These are phyloP conservation scores for Phellinidium pouzarii DNA, from an alignment of 1,284 basidiomycete genomes.

Conservation along the genomic window DNA sequence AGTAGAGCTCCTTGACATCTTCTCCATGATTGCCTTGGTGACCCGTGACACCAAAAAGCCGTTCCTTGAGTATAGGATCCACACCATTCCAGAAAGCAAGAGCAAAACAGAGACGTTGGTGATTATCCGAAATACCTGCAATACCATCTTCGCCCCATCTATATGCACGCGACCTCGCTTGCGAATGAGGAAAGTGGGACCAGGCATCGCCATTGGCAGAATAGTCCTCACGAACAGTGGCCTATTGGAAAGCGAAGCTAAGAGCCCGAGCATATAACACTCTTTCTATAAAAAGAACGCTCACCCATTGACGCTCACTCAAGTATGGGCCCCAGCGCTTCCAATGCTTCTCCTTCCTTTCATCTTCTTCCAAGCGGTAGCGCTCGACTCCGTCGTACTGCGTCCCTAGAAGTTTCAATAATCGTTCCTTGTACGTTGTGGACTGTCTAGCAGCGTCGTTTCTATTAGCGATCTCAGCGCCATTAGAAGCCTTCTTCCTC, in stretches of 20 bases:
- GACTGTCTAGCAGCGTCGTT: slow-evolving; percentile 23
- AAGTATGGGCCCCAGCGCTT: slow-evolving; percentile 98
- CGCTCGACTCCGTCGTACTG: slow-evolving; percentile 64
- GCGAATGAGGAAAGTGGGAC: slow-evolving; percentile 96
- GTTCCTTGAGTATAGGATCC: slow-evolving; percentile 94
- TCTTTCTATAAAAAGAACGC: slow-evolving; percentile 29
- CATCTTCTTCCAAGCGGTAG: slow-evolving; percentile 67
- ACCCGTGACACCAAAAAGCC: slow-evolving; percentile 90
- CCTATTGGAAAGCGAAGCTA: slow-evolving; percentile 39
- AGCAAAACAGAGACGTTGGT: slow-evolving; percentile 86
- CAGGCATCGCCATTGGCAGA: slow-evolving; percentile 95
- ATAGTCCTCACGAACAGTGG: slow-evolving; percentile 97
- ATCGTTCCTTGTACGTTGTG: slow-evolving; percentile 44
- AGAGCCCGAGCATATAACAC: neutral
- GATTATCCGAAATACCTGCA: slow-evolving; percentile 94
- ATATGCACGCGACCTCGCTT: slow-evolving; percentile 90
- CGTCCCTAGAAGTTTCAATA: slow-evolving; percentile 51
- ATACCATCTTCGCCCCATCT: slow-evolving; percentile 99
- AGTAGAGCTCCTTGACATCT: slow-evolving; percentile 98
- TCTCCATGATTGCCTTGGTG: slow-evolving; percentile 98
- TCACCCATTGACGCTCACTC: slow-evolving; percentile 94
- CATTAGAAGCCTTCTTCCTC: slow-evolving; percentile 22
- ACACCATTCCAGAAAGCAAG: slow-evolving; percentile 93
- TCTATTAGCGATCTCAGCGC: too few relatives aligned
- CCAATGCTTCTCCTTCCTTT: slow-evolving; percentile 75